Evolutionary conservation across 2,329 filamentous ascomycete species (phyloP), one percentile per base, ranked within the genome.

Genomic region (Endocalyx cinctus): DNA sequence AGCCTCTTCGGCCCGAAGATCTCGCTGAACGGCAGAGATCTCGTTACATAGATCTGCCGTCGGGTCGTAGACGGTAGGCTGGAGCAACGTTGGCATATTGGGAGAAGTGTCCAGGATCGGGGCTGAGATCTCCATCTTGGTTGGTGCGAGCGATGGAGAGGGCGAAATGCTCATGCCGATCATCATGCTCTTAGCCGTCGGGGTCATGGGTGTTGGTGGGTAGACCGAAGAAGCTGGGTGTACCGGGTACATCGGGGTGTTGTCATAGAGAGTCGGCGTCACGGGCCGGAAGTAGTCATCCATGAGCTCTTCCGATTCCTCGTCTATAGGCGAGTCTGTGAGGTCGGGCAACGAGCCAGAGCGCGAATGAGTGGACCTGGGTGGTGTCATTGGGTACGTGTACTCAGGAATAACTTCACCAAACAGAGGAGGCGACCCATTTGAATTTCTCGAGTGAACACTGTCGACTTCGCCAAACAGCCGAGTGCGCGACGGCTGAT

Each of bases 11-110:
- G 71, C 68, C 44, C 72, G 66, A 26, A 77, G 60, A 48, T 77
- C 70, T 43, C 75, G 72, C 52, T 79, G 76, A 18, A 79, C 70
- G 3, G 73, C 64, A 11, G 72, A 70, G 39, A 80, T 71, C 31
- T 69, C 67, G 36, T 64, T 64, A 41, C 70, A 61, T 11, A 56
- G 42, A 19, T 50, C 48, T 7, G 52, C 50, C 16, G 51, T 54
- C 18, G 74, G 72, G 42, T 76, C 63, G 50, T 79, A 80, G 20
- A 74, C 69, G 10, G 70, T 70, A 3, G 77, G 73, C 47, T 74
- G 74, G 7, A 80, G 63, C 13, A 72, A 54, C 17, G 72, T 63
- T 2, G 72, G 71, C 36, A 69, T 57, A 31, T 45, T 65, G 8
- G 69, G 67, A 17, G 65, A 60, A n/a, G 61, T 55, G 34, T 60